Base-by-base conservation (phyloP, 768 basidiomycete species). In the Serendipita sp. region DNA sequence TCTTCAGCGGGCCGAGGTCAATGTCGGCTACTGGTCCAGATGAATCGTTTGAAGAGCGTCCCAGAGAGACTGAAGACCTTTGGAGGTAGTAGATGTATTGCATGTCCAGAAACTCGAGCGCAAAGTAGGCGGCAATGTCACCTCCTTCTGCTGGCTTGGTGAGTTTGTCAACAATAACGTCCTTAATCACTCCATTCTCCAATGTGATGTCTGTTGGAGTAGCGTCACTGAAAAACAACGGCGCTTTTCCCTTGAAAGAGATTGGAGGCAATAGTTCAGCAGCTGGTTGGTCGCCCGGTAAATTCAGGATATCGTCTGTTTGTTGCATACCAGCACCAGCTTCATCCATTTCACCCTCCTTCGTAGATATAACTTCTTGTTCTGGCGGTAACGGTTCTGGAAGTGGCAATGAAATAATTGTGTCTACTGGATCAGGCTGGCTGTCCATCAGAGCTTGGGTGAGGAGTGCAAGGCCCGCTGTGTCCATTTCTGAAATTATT, bases 1-100 rank as follows among this genome's bases (percentile, higher is more conserved):
- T 94, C 83, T 97, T 97, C 56, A 97, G 81, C 3, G 92, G 88
- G 5, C 96, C 96, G 7, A 99, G 85, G 76, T 99, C 96, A 37
- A 80, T 76, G 65, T 80, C 77, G 62, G 56, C 56, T n/a, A 76
- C 74, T 8, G 65, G 53, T 24, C 63, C 48, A 38, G 28, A 34
- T 37, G 56, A 10, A 60, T 60, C 56, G 56, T 60, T 60, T 24
- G 56, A 60, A 60, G 56, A 60, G 18, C 56, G 56, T 60, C 56
- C 56, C 8, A 60, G 37, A 60, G 56, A 60, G 10, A 60, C 56
- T 10, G 56, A 60, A 34, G 56, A 60, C 16, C 56, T 10, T 60
- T 60, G 56, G 18, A 60, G 56, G 34, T 60, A 60, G 37, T 60
- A 60, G 37, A 60, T 60, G 28, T 60, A 60, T 35, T 60, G 56